These are phyloP conservation scores for Botrytis aclada DNA, from an alignment of 2,329 filamentous ascomycete species.

Conservation along the genomic window DNA sequence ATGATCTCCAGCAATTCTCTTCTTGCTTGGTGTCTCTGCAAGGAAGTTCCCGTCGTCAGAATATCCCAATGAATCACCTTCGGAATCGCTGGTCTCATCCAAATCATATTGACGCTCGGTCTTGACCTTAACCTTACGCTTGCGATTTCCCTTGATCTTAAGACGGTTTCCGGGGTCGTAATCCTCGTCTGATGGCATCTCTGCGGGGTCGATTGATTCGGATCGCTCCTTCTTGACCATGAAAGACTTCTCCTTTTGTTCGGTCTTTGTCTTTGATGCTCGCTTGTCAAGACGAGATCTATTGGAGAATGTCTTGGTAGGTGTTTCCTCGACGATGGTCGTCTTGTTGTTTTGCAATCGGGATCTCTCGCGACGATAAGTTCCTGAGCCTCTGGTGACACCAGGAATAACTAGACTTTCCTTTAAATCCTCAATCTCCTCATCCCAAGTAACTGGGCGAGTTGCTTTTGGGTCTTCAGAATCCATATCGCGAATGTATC, in stretches of 20 bases:
- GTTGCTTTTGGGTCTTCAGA: conserved; percentile 13
- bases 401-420: conserved; percentile 26
- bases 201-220: conserved; percentile 7
- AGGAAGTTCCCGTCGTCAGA: not conserved
- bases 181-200: conserved; percentile 21
- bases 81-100: not conserved
- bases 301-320: not conserved
- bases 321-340: conserved; percentile 3
- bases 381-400: conserved; percentile 32
- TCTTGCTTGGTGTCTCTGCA: conserved; percentile 11
- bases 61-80: not conserved
- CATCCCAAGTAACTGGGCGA: conserved; percentile 27
- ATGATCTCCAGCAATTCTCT: not conserved
- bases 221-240: conserved; percentile 9
- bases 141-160: conserved; percentile 12
- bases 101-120: not conserved
- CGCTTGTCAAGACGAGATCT: not conserved
- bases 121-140: conserved; percentile 13
- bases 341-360: not conserved
- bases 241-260: not conserved
- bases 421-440: conserved; percentile 27
- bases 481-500: conserved; percentile 30
- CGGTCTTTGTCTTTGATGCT: not conserved
- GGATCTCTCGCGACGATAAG: conserved; percentile 23
- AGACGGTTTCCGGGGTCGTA: conserved; percentile 15